Evolutionary conservation across 1,284 basidiomycete genomes (phyloP).

Genomic region (Boletellus sp.): DNA sequence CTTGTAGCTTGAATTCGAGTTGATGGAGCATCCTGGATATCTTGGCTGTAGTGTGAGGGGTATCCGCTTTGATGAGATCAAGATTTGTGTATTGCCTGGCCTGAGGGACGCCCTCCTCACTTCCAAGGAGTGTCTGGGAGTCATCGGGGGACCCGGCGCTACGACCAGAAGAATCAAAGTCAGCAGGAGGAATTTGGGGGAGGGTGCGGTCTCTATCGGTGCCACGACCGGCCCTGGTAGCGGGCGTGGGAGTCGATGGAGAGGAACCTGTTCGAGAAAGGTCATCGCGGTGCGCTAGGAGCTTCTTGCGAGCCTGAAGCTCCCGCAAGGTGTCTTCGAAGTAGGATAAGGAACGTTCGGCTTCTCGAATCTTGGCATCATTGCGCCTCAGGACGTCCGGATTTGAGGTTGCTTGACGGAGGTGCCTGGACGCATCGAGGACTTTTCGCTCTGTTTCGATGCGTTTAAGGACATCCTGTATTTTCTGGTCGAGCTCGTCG

Average conservation of each 20-base stretch:
- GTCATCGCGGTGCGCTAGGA: conserved; percentile 55
- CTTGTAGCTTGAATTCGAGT: conserved; percentile 97
- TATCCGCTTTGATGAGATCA: conserved; percentile 97
- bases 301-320: conserved; percentile 73
- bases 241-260: conserved; percentile 25
- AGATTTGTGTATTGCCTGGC: conserved; percentile 71
- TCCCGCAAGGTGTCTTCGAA: conserved; percentile 85
- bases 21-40: conserved; percentile 98
- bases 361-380: conserved; percentile 86
- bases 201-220: conserved; percentile 34
- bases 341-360: conserved; percentile 81
- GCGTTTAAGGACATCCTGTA: conserved; percentile 85
- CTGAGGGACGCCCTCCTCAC: conserved; percentile 45
- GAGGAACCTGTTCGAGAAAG: conserved; percentile 46
- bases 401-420: conserved; percentile 82
- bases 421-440: conserved; percentile 78
- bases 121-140: conserved; percentile 28
- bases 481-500: conserved; percentile 80
- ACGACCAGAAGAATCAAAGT: conserved; percentile 41
- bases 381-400: conserved; percentile 80
- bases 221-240: conserved; percentile 21
- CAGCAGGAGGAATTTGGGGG: conserved; percentile 48
- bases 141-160: conserved; percentile 28
- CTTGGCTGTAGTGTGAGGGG: conserved; percentile 93
- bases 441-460: conserved; percentile 92